Base-by-base conservation (phyloP, 2,329 filamentous ascomycete genomes). In the Nemania sp. region DNA sequence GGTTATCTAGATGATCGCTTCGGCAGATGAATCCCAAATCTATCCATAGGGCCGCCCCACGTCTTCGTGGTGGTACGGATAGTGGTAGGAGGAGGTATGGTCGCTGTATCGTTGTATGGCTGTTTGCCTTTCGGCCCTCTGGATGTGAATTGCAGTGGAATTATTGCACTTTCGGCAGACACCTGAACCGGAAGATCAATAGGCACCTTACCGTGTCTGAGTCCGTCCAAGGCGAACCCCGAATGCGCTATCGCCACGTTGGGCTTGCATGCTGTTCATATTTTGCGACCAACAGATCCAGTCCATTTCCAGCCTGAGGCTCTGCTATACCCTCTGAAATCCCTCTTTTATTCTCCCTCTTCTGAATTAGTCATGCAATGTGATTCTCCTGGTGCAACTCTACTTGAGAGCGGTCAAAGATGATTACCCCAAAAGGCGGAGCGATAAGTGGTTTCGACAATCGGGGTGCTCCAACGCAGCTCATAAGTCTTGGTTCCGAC, bases 361-460 rank as follows among this genome's bases (percentile, higher is more conserved):
- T 43, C 26, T 29, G 55, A 53, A 26, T 6, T n/a, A 15, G 3
- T 15, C 26, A 53, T n/a, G 51, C 27, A n/a, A 58, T 52, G 68
- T 35, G n/a, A 61, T 63, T 49, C 24, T 20, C 47, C 55, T 5
- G 43, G 64, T 69, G 66, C 41, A 64, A 68, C 68, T 66, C 43
- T 29, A 41, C 41, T 51, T 41, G 20, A 24, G 20, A 24, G 68
- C 68, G 66, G 68, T 70, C 59, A 66, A 57, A 43, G 27, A 22
- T 47, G 35, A 26, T 43, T 70, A 70, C 68, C 62, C 68, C 68
- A 70, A 70, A 66, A 18, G 62, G 66, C 66, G 66, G 68, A 63
- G 27, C 18, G 68, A 43, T 15, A 43, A 35, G 58, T 49, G 55
- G 57, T 13, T 56, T 59, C 24, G 49, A 62, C 29, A 51, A 24